A percentile compares a stretch with the other conserved stretches of the same genome.
phyloP scores from a whole-genome alignment of 1,284 basidiomycete species.

The Cryptococcus maquisensis region DNA sequence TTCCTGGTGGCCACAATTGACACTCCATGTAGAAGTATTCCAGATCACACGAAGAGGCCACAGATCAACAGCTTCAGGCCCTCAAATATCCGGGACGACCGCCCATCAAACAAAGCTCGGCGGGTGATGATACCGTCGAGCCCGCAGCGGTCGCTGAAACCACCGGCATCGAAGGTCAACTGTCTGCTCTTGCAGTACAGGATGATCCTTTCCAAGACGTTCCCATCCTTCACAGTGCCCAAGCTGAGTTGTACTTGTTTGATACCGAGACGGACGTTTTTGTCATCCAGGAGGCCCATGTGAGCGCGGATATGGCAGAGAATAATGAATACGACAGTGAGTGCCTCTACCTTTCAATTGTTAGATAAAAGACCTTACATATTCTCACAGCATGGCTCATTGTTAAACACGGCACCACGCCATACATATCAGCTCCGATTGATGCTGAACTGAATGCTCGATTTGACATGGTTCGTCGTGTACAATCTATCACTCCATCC shows the following conservation, averaged over 20 bases:
- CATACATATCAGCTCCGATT: slow-evolving; percentile 49
- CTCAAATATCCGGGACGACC: slow-evolving; percentile 55
- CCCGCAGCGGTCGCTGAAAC: background rate
- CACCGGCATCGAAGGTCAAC: slow-evolving; percentile 1
- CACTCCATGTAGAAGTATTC: slow-evolving; percentile 62
- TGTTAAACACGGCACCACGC: slow-evolving; percentile 38
- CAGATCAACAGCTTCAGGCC: slow-evolving; percentile 65
- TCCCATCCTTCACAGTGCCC: slow-evolving; percentile 40
- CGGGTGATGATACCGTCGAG: background rate
- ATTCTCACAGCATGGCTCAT: slow-evolving; percentile 44
- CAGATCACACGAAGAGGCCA: slow-evolving; percentile 63
- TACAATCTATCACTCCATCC: background rate
- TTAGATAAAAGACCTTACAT: background rate
- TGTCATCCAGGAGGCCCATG: slow-evolving; percentile 62
- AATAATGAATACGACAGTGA: slow-evolving; percentile 53
- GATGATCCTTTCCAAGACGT: slow-evolving; percentile 48
- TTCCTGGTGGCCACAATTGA: background rate
- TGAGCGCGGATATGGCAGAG: slow-evolving; percentile 65
- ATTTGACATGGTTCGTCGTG: slow-evolving; percentile 40
- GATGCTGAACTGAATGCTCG: slow-evolving; percentile 59
- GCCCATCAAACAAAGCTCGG: too few species aligned
- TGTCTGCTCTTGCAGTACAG: slow-evolving; percentile 8
- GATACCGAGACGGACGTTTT: slow-evolving; percentile 67
- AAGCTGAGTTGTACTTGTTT: slow-evolving; percentile 63
- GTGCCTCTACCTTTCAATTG: slow-evolving; percentile 7